Conservation (phyloP, 805 yeast species). For the Ogataea zsoltii region DNA sequence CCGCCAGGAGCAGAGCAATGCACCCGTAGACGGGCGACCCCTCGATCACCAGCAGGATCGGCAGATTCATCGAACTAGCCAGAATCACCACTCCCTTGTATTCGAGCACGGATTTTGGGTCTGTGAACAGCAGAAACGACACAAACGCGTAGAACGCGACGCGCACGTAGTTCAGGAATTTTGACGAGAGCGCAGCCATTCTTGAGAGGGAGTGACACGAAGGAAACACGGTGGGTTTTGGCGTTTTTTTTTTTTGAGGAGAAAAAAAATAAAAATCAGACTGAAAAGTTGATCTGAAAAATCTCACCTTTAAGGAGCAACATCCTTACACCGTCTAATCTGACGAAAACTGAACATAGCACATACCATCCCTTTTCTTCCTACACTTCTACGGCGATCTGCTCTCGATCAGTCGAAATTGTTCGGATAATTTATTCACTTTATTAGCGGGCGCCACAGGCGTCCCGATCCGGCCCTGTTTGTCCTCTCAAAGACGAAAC, state of each 20-base stretch:
- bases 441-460: no score
- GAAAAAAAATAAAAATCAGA: not conserved
- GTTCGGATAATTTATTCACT: not conserved
- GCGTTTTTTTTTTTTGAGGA: not conserved
- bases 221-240: not conserved
- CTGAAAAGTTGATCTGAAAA: no score
- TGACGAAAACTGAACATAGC: no score
- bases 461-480: no score
- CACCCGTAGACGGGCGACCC: slow-evolving; percentile 44
- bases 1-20: slow-evolving; percentile 45
- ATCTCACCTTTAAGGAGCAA: no score
- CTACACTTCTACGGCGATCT: no score
- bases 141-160: slow-evolving; percentile 20
- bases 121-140: slow-evolving; percentile 25
- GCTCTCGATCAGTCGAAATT: no score
- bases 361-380: no score
- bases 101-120: slow-evolving; percentile 30
- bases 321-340: not conserved
- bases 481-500: slow-evolving; percentile 10
- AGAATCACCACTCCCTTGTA: slow-evolving; percentile 31
- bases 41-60: slow-evolving; percentile 33
- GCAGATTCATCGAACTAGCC: slow-evolving; percentile 34
- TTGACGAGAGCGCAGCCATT: slow-evolving; percentile 34
- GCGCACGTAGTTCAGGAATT: slow-evolving; percentile 24
- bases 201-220: not conserved